Percentiles rank a stretch among this genome's conserved stretches.
Evolutionary conservation across 495 filamentous ascomycete species (phyloP).

Genomic region (Xylaria acuta): DNA sequence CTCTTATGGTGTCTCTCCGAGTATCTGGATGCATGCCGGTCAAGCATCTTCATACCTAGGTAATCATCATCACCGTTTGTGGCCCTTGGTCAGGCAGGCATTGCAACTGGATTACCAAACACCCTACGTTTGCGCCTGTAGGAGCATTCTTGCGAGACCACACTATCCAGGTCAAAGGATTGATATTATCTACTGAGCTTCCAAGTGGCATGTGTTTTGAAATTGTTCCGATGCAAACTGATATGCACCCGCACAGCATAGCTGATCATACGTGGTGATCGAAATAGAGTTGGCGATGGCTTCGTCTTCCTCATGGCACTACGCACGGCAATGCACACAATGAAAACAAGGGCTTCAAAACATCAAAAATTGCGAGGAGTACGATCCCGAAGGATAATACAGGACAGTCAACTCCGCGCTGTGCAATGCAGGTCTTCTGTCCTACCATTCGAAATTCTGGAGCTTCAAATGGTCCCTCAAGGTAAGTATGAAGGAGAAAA

Average conservation of each 20-base stretch:
- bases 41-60: no score
- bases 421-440: slow-evolving; percentile 78
- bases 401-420: slow-evolving; percentile 70
- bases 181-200: no score
- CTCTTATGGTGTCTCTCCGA: no score
- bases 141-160: not conserved
- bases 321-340: slow-evolving; percentile 31
- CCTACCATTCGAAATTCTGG: slow-evolving; percentile 65
- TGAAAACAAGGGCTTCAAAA: slow-evolving; percentile 48
- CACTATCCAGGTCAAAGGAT: no score
- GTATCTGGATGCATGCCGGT: no score
- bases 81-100: not conserved
- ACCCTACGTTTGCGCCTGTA: not conserved
- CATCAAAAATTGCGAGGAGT: slow-evolving; percentile 74
- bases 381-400: slow-evolving; percentile 74
- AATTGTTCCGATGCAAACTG: no score
- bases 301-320: slow-evolving; percentile 35
- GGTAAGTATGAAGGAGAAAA: slow-evolving; percentile 75
- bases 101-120: not conserved
- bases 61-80: no score
- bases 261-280: no score
- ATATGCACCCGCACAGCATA: no score
- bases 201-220: no score
- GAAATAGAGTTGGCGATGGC: not conserved
- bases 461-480: slow-evolving; percentile 68